Evolutionary conservation across 495 filamentous ascomycete genomes (phyloP), one percentile per base, ranked within the genome.

Genomic region (Penicillium soppii): DNA sequence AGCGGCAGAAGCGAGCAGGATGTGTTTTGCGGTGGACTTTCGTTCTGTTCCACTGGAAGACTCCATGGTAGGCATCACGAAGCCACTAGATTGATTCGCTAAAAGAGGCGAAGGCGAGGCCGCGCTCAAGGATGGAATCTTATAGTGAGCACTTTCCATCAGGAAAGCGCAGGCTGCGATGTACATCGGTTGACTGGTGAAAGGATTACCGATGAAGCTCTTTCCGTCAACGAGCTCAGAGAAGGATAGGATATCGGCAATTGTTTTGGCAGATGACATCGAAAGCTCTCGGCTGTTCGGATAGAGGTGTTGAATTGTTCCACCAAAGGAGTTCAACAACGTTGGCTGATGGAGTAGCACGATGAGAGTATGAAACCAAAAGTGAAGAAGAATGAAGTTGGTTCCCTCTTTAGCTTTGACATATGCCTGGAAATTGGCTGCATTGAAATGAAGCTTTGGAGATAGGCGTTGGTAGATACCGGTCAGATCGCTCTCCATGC

Each of bases 361-460:
- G 47, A 95, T 91, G 33, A 92, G 69, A 0, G 90, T 88, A 58
- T 95, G 90, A 58, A 92, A 92, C 90, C 90, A 95, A 62, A 92
- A 90, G 62, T 95, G 90, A 23, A 92, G 73, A n/a, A 95, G 76
- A 45, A 92, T 86, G 52, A 92, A 95, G 39, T 88, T 91, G 9
- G 88, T 88, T 22, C 89, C 86, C 53, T 92, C 86, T 32, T 87
- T 83, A 23, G 79, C 79, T 59, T 84, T 86, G 12, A 88, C 85
- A 57, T 92, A 91, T 17, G 84, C 75, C 54, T 84, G 83, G 56
- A 92, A 91, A 63, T 91, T 91, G 43, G 78, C 72, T 13, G 85
- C 86, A 63, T 89, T 88, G 70, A 95, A 92, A 63, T 88, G 84
- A 33, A 95, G 80, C 43, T 75, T 78, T 8, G 78, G 76, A 23